Evolutionary conservation across 2,329 filamentous ascomycete genomes (phyloP), one percentile per base, ranked within the genome.

Genomic region (Knoxdaviesia capensis): DNA sequence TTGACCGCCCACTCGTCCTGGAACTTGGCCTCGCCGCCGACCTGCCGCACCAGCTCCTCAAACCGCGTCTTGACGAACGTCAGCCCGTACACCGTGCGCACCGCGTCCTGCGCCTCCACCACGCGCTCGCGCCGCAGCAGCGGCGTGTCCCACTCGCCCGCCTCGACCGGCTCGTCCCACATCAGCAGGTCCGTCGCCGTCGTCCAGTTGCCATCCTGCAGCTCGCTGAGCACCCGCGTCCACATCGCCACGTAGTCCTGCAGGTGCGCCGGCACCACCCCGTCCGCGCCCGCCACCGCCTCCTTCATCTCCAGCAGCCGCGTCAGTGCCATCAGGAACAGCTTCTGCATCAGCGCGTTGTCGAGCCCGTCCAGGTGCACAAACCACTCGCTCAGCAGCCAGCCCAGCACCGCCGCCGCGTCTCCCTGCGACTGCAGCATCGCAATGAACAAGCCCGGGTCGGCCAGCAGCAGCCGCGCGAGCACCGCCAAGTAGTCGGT

Each of bases 401-500:
- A 79, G 6, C 53, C 51, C 73, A 73, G 78, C 6, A 71, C 63
- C 37, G 65, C 59, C 3, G 68, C 63, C 4, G 72, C 48, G 6
- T 57, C 52, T 1, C 62, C 63, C 45, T 68, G 59, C 4, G 62
- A 59, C 11, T 58, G 57, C 11, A 79, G 56, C 56, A 75, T 62
- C 11, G 71, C 64, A 5, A 77, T 62, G 49, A 94, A 80, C 2
- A 81, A 63, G 3, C 59, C 59, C 1, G 87, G 83, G 34, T 80
- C 80, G 1, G 77, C 76, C 2, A 93, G 61, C 0, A 78, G 73
- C 10, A 96, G 69, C 1, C 87, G 79, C 2, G 84, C 78, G 2
- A 98, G 66, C 2, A 96, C 75, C 5, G 75, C 72, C 53, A 93
- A 80, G 56, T 93, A 94, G 54, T 94, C 83, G 0, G 81, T 81